Evolutionary conservation across 306 rosid species (phyloP), one percentile per base, ranked within the genome.

Genomic region (Malus asiatica): DNA sequence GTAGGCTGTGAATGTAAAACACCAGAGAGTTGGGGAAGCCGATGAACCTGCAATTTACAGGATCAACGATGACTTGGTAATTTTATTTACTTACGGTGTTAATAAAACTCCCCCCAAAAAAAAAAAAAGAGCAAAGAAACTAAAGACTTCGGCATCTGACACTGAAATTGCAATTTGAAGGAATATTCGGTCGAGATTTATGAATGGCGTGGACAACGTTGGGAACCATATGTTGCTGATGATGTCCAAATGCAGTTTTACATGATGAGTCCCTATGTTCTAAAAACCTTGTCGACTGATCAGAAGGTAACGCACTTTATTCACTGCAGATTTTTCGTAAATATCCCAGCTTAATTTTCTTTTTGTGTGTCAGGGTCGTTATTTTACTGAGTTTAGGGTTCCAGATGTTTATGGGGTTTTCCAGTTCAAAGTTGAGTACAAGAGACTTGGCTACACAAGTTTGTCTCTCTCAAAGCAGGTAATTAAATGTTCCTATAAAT

Each of bases 361-460:
- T 42, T 62, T 70, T 35, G 59, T 68, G 10, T 63, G 75, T 82
- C 89, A 96, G 99, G 99, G 99, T 70, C 83, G 6, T 38, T 96
- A 83, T 69, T 86, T 84, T 81, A 90, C 98, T 25, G 74, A 93
- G 29, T 96, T 96, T 72, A 96, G 89, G 84, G 99, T 96, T 81
- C 99, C 99, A 48, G 99, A 96, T 89, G 96, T 90, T 30, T 96
- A 96, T 70, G 99, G 99, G 79, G 99, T 96, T 76, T 96, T 96
- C 96, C 99, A 96, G 77, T 96, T 96, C 86, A 96, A 96, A 88
- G 91, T 96, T 29, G 98, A 96, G 87, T 92, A 96, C 48, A 79
- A 88, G 45, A 92, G 82, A 83, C 99, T 90, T 76, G 99, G 99
- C 72, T 96, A 96, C 80, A 92, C 97, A 62, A 85, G 86, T 83